Evolutionary conservation across 2,329 filamentous ascomycete genomes (phyloP), one percentile per base, ranked within the genome.

Genomic region (Aspergillus eucalypticola): DNA sequence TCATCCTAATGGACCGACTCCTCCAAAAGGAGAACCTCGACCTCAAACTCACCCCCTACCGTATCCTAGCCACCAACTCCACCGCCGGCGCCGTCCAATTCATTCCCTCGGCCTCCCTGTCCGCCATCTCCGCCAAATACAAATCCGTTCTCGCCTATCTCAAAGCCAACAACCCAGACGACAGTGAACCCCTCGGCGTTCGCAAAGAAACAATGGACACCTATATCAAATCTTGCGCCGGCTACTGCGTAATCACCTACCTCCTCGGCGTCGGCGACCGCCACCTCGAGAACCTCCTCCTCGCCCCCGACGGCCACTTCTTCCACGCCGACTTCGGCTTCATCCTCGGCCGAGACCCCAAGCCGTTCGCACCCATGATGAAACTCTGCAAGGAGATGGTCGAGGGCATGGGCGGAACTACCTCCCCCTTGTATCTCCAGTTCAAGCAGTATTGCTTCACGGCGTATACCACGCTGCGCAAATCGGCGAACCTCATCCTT

Each of bases 261-360:
- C 90, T 99, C 15, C 86, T 99, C 11, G 96, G 95, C 32, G 95
- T 99, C 2, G 95, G 95, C 19, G 95, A 99, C 74, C 88, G 95
- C 1, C 95, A 99, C 77, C 84, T 98, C 2, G 95, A 99, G 75
- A 99, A 99, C 70, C 86, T 99, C 1, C 87, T 99, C 25, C 86
- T 99, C 5, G 87, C 92, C 0, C 93, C 95, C 0, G 90, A 93
- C 67, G 95, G 87, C 4, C 92, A 96, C 76, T 99, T 99, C 81
- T 97, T 99, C 84, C 95, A 99, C 74, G 93, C 94, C 29, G 95
- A 99, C 75, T 99, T 99, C 70, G 95, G 96, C 44, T 99, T 96
- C 77, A 99, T 99, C 63, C 88, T 99, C 1, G 95, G 95, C 17
- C 90, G 95, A 42, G 95, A 99, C 68, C 95, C 95, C 0, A 99